Evolutionary conservation across 1,284 basidiomycete species (phyloP).

Genomic region (Polyporus tsugae): DNA sequence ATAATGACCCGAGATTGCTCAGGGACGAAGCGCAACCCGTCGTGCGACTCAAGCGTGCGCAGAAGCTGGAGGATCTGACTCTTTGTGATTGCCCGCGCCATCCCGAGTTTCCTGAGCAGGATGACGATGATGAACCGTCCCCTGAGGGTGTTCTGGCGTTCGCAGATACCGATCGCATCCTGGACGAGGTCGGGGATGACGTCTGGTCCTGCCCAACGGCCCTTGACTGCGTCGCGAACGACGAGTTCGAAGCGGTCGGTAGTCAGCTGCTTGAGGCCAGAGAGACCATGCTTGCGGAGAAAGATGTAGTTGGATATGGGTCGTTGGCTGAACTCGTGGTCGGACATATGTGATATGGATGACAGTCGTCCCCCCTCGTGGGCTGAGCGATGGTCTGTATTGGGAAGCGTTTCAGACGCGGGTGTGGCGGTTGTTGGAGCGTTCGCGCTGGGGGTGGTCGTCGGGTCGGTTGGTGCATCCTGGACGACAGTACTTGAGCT

Average conservation of each 20-base stretch:
- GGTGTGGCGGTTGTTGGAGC: not conserved
- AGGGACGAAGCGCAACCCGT: slow-evolving; percentile 13
- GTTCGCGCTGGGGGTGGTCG: not conserved
- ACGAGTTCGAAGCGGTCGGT: not conserved
- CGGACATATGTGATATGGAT: not conserved
- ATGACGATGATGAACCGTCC: not conserved
- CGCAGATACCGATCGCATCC: slow-evolving; percentile 19
- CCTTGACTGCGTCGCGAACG: not conserved
- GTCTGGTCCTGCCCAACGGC: not conserved
- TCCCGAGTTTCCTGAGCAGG: slow-evolving; percentile 19
- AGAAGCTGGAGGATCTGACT: slow-evolving; percentile 20
- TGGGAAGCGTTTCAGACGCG: not conserved
- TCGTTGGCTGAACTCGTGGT: slow-evolving; percentile 3
- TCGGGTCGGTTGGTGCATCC: not conserved
- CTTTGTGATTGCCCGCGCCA: slow-evolving; percentile 15
- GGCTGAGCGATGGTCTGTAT: not conserved
- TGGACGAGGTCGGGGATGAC: slow-evolving; percentile 15
- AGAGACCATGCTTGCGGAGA: not conserved
- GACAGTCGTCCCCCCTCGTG: not conserved
- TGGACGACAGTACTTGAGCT: slow-evolving; percentile 12
- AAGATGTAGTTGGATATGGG: slow-evolving; percentile 9
- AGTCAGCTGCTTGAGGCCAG: slow-evolving; percentile 5
- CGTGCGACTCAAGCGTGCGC: slow-evolving; percentile 14
- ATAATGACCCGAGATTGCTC: slow-evolving; percentile 8
- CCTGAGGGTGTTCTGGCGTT: slow-evolving; percentile 7